Evolutionary conservation across 768 basidiomycete genomes (phyloP).

Genomic region (Mycena maculata): DNA sequence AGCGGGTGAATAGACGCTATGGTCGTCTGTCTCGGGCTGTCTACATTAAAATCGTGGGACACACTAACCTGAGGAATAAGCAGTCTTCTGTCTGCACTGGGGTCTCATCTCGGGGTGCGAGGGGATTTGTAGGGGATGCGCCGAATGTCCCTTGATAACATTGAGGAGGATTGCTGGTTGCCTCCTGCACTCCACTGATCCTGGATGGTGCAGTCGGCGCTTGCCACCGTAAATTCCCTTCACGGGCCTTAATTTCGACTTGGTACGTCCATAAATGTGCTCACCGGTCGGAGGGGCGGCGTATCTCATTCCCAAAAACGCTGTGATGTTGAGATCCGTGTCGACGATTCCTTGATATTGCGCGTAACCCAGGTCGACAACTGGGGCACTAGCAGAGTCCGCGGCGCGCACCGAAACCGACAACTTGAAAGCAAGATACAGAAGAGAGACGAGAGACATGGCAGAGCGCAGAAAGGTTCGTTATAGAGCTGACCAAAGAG

Average conservation of each 20-base stretch:
- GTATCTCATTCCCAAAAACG: slow-evolving; percentile 45
- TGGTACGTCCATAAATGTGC: background rate
- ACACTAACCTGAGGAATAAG: slow-evolving; percentile 44
- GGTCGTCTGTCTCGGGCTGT: background rate
- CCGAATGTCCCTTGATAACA: slow-evolving; percentile 14
- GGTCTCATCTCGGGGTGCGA: slow-evolving; percentile 20
- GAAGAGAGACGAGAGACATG: too few relatives aligned
- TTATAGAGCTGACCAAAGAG: too few relatives aligned
- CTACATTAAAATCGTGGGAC: background rate
- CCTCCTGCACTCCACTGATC: slow-evolving; percentile 16
- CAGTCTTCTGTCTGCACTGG: slow-evolving; percentile 47
- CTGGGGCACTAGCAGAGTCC: slow-evolving; percentile 17
- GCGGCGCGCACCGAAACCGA: too few relatives aligned
- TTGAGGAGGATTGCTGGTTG: slow-evolving; percentile 1
- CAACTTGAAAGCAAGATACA: too few relatives aligned
- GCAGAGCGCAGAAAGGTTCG: too few relatives aligned
- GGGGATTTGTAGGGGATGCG: background rate
- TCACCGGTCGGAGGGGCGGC: slow-evolving; percentile 47
- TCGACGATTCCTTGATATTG: slow-evolving; percentile 39
- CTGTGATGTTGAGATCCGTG: slow-evolving; percentile 30
- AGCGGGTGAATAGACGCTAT: slow-evolving; percentile 27
- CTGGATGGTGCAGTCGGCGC: slow-evolving; percentile 15
- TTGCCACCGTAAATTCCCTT: slow-evolving; percentile 24
- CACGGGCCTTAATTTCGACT: background rate
- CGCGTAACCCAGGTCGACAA: slow-evolving; percentile 42